Evolutionary conservation across 2,329 filamentous ascomycete species (phyloP).

Genomic region (Alternaria burnsii): DNA sequence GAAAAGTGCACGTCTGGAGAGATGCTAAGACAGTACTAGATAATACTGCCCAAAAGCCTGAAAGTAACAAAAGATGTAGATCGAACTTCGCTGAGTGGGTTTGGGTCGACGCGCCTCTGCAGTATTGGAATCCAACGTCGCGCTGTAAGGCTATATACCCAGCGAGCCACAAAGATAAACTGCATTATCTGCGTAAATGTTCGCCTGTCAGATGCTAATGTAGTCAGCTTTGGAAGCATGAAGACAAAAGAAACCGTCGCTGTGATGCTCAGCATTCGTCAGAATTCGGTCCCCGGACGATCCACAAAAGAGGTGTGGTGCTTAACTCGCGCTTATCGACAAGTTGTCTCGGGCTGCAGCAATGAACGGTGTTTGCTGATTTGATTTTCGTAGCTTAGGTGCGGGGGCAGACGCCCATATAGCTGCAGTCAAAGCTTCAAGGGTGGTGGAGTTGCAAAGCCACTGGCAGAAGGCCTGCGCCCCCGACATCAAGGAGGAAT

Average conservation of each 20-base stretch:
- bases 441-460: neutral
- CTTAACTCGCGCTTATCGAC: neutral
- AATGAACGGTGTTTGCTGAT: neutral
- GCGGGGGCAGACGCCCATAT: slow-evolving; percentile 1
- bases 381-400: neutral
- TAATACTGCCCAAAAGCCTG: too few species aligned
- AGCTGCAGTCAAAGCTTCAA: neutral
- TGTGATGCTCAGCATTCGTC: neutral
- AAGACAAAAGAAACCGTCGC: neutral
- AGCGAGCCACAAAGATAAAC: neutral
- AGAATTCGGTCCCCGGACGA: neutral
- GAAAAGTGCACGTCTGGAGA: too few species aligned
- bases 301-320: neutral
- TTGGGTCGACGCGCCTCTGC: too few species aligned
- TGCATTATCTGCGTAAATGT: neutral
- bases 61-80: too few species aligned
- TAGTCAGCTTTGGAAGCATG: neutral
- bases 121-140: neutral
- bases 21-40: too few species aligned
- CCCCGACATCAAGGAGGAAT: neutral
- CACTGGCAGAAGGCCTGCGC: neutral
- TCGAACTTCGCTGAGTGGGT: neutral
- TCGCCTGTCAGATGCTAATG: neutral
- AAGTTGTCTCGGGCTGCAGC: neutral
- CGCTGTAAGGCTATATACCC: neutral